Evolutionary conservation across 2,329 filamentous ascomycete genomes (phyloP), one percentile per base, ranked within the genome.

Genomic region (Chalaropsis thielavioides): DNA sequence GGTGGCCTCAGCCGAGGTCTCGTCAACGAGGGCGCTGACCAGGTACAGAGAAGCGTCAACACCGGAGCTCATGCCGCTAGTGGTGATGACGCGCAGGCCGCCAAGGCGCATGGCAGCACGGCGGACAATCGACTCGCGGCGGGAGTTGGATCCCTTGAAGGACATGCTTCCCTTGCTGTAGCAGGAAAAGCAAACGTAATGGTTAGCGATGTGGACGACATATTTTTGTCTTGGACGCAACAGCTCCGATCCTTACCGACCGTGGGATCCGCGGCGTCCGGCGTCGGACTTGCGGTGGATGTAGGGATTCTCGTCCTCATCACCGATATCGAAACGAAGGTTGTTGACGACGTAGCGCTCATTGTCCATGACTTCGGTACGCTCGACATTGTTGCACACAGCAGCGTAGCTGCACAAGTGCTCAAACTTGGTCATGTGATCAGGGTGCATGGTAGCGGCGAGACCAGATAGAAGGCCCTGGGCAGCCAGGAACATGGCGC

Each of bases 331-430:
- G 74, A 92, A 95, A 70, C 90, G 87, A 67, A 91, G 85, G 76
- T 95, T 94, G 80, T 95, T 95, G 74, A 95, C 90, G 22, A 95
- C 89, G 73, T 94, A 95, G 72, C 89, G 83, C 72, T 81, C 81
- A 69, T 89, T 86, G 72, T 94, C 89, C 72, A 92, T 82, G 68
- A 94, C 87, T 72, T 94, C 89, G 71, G 88, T 90, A 72, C 88
- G 86, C 77, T 91, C 87, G 65, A 84, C 82, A 69, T 88, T 79
- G 74, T 89, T 84, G 68, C 84, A 80, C 66, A 83, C 83, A 58
- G 87, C 83, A 60, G 85, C 83, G 69, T 89, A 85, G 74, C 87
- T 88, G 79, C 88, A 91, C 70, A 91, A 76, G 71, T 85, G 91
- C 79, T 94, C 90, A 72, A 95, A 84, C 69, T 83, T 87, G 74